Conservation (phyloP, 2,329 filamentous ascomycete species). For the Beauveria sp. region DNA sequence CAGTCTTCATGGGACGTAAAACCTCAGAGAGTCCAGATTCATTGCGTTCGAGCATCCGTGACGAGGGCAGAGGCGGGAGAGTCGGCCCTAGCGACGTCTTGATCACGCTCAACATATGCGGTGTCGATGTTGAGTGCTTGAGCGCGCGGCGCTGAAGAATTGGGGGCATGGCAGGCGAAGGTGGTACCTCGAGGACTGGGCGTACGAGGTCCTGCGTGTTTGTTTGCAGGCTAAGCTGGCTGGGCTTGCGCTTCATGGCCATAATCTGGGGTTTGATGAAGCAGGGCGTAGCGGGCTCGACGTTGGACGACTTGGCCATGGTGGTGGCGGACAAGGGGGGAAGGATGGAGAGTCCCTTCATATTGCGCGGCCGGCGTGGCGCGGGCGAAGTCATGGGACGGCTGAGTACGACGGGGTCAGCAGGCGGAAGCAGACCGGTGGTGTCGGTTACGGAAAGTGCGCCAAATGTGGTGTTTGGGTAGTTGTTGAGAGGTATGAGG, state of each 20-base stretch:
- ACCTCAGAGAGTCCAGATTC: slow-evolving; percentile 53
- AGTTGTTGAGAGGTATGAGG: slow-evolving; percentile 62
- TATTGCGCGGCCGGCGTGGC: slow-evolving; percentile 67
- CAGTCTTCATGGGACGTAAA: slow-evolving; percentile 43
- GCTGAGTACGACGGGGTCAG: slow-evolving; percentile 33
- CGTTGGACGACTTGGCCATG: slow-evolving; percentile 42
- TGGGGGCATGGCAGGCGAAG: slow-evolving; percentile 47
- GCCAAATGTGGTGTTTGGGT: slow-evolving; percentile 53
- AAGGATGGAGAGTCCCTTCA: slow-evolving; percentile 78
- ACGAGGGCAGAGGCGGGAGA: slow-evolving; percentile 54
- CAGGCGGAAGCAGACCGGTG: slow-evolving; percentile 34
- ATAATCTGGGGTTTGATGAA: slow-evolving; percentile 77
- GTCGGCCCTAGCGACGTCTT: slow-evolving; percentile 39
- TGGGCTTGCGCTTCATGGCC: slow-evolving; percentile 64
- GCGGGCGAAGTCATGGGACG: slow-evolving; percentile 62
- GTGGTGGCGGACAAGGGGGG: slow-evolving; percentile 43
- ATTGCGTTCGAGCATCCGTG: slow-evolving; percentile 52
- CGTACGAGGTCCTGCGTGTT: slow-evolving; percentile 49
- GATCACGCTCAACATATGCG: slow-evolving; percentile 55
- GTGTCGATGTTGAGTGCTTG: slow-evolving; percentile 61
- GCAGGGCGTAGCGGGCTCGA: slow-evolving; percentile 63
- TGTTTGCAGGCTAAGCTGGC: slow-evolving; percentile 71
- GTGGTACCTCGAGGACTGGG: slow-evolving; percentile 45
- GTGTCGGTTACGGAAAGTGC: slow-evolving; percentile 20
- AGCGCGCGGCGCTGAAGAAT: slow-evolving; percentile 55